Evolutionary conservation across 805 yeast species (phyloP), one percentile per base, ranked within the genome.

Genomic region (Wickerhamomyces bovis): DNA sequence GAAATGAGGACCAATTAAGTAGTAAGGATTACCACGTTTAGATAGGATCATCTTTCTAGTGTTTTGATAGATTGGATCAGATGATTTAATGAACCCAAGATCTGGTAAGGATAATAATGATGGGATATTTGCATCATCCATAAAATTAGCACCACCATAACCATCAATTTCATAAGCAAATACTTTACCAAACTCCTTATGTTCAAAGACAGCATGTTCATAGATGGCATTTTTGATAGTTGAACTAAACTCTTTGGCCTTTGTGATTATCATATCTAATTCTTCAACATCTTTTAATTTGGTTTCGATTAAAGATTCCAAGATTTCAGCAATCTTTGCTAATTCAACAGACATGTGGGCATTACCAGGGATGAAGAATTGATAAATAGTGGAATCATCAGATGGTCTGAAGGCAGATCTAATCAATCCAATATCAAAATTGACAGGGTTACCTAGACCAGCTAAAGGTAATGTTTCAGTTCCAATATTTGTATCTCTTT

Each of bases 91-190:
- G 60, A 77, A 85, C 0, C 95, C 95, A 58, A 86, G 64, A 53
- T 86, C 90, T 0, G 96, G 96, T 28, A 89, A 69, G 1, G 96
- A 77, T 38, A 89, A 67, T 30, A 87, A 63, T 1, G 95, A 86
- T 1, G 97, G 97, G 16, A 89, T 71, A 58, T 89, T 89, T 20
- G 96, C 96, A 64, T 89, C 97, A 63, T 89, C 96, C 95, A 89
- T 89, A 52, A 81, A 71, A 21, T 77, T 67, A 0, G 73, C 52
- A 23, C 94, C 73, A 2, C 95, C 95, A 60, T 75, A 89, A 0
- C 96, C 96, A 62, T 89, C 97, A 18, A 89, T 82, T 62, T 89
- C 97, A 57, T 82, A 89, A 0, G 97, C 96, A 55, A 78, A 86
- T 6, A 89, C 96, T 50, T 75, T 71, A 2, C 96, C 96, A 63